Evolutionary conservation across 495 filamentous ascomycete species (phyloP).

Genomic region (Bacidia rubella): DNA sequence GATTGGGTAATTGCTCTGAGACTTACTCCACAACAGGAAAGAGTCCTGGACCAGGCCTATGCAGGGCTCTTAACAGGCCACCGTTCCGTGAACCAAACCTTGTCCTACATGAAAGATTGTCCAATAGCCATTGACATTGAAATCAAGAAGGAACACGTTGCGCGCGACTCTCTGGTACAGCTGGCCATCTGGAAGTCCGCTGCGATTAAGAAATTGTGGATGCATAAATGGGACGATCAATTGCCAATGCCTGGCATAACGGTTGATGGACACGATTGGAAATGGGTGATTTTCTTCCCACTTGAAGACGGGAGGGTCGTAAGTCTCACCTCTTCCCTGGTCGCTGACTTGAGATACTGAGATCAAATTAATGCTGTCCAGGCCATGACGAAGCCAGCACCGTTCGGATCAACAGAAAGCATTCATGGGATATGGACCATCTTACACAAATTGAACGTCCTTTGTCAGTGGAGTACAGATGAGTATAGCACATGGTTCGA

Average conservation of each 20-base stretch:
- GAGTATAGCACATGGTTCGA: constrained; percentile 9
- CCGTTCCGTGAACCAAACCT: not conserved
- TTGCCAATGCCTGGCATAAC: constrained; percentile 5
- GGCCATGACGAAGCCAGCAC: not conserved
- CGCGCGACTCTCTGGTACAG: not conserved
- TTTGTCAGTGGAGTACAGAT: constrained; percentile 1
- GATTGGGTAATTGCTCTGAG: no score
- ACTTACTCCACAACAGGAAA: no score
- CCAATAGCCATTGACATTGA: constrained; percentile 4
- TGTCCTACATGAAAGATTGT: not conserved
- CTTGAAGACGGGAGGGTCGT: not conserved
- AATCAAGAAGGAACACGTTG: not conserved
- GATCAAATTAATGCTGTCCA: not conserved
- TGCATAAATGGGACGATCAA: not conserved
- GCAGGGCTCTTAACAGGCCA: no score
- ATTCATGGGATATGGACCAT: constrained; percentile 1
- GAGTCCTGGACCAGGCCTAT: no score
- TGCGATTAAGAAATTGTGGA: not conserved
- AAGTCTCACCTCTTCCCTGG: not conserved
- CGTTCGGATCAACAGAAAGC: not conserved
- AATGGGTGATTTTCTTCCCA: not conserved
- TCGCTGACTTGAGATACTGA: not conserved
- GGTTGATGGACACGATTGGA: constrained; percentile 5
- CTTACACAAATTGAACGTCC: constrained; percentile 2
- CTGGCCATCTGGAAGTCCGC: constrained; percentile 1